A percentile compares a stretch with the other conserved stretches of the same genome.
These are phyloP conservation scores for Trichothecium roseum DNA, from an alignment of 2,329 filamentous ascomycete species.

Conservation along the genomic window DNA sequence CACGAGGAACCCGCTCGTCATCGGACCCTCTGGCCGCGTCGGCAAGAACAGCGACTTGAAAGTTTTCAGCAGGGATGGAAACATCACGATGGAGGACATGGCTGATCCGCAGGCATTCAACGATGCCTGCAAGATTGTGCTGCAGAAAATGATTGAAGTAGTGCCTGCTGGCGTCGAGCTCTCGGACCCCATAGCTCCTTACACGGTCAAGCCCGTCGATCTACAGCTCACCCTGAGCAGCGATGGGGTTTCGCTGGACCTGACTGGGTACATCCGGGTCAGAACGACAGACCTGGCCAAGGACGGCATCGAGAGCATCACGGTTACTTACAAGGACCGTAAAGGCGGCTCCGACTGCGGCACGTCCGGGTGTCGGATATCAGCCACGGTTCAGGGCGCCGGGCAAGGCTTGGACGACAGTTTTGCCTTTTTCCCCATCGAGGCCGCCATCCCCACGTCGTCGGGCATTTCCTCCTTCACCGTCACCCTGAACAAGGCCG, in stretches of 20 bases:
- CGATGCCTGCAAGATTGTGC: slow-evolving; percentile 35
- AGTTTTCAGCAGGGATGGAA: slow-evolving; percentile 44
- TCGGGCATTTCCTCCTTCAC: slow-evolving; percentile 53
- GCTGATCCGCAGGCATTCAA: slow-evolving; percentile 32
- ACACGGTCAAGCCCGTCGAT: slow-evolving; percentile 48
- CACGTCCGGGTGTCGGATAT: slow-evolving; percentile 29
- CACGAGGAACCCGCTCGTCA: slow-evolving; percentile 44
- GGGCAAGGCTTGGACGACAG: slow-evolving; percentile 49
- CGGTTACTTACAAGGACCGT: slow-evolving; percentile 45
- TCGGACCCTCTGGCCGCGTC: slow-evolving; percentile 33
- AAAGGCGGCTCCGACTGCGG: slow-evolving; percentile 36
- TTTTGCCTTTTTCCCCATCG: slow-evolving; percentile 43
- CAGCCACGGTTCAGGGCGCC: slow-evolving; percentile 33
- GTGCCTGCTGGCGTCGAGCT: slow-evolving; percentile 41
- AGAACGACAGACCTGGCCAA: slow-evolving; percentile 36
- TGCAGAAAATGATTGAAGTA: slow-evolving; percentile 52
- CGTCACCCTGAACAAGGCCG: slow-evolving; percentile 36
- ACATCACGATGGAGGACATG: slow-evolving; percentile 42
- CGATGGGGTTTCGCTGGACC: slow-evolving; percentile 34
- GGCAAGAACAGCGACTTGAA: slow-evolving; percentile 43
- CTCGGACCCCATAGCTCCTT: slow-evolving; percentile 41
- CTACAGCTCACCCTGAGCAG: slow-evolving; percentile 43
- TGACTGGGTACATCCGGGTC: slow-evolving; percentile 41
- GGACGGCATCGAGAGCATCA: slow-evolving; percentile 33
- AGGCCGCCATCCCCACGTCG: slow-evolving; percentile 40